Base-by-base conservation (phyloP, 2,329 filamentous ascomycete genomes). In the Aspergillus viridinutans region DNA sequence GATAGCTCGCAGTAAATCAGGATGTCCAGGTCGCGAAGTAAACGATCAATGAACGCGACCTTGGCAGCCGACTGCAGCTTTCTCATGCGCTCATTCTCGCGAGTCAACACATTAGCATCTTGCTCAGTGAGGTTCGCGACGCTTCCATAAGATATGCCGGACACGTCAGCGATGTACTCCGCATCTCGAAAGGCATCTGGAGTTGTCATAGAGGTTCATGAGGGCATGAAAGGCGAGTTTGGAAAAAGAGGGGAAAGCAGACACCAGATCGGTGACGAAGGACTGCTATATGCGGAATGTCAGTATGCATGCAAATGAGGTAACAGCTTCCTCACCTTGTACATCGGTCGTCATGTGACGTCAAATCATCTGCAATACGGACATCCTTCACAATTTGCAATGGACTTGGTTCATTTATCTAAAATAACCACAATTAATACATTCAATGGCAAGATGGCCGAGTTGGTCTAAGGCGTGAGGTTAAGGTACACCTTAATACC, bases 1-100 rank as follows among this genome's bases (percentile, higher is more conserved):
- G 84, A 83, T 58, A 87, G 74, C 73, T 87, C 76, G 68, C 84
- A 81, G 72, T 85, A 87, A 55, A 85, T 79, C 50, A 85, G 66
- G 63, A 83, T 78, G 64, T 87, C 85, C 47, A 87, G 70, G 64
- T 81, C 79, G 55, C 80, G 78, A 58, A 86, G 75, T 51, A 86
- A 68, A 54, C 83, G 78, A 63, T 85, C 81, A 43, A 87, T 77
- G 61, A 81, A 72, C 25, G 75, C 73, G 25, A 74, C 72, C 62
- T 80, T 77, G 54, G 75, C 75, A 26, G 71, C 68, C 5, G 69
- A 66, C 57, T 74, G 73, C 28, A 68, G 64, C 59, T 71, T 73
- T 62, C 64, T 73, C 59, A 69, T 59, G 56, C 65, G 66, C 51
- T 64, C 64, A 56, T 69, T 61, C 17, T 62, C 63, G 47, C 59